These are phyloP conservation scores for Chrysochromulina parva DNA, from an alignment of 78 protist species.

Conservation along the genomic window DNA sequence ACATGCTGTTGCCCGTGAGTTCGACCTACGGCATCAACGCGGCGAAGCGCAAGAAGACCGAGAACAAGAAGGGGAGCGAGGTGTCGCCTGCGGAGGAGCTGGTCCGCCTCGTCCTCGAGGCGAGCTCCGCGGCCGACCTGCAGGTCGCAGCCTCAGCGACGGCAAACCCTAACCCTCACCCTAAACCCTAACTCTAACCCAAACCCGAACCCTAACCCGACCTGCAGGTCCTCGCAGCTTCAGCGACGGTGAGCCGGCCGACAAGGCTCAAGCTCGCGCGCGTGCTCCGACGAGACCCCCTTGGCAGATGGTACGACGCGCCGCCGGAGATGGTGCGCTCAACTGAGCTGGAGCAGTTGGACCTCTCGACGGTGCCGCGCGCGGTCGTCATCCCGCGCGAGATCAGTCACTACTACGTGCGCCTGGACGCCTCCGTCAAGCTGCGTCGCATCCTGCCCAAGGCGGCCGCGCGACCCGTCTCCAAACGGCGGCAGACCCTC, in stretches of 20 bases:
- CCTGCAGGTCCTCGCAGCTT: constrained; percentile 12
- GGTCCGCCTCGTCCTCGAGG: neutral
- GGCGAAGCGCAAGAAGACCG: no score
- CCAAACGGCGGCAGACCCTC: neutral
- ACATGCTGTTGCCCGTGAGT: neutral
- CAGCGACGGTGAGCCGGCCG: neutral
- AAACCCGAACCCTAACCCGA: no score
- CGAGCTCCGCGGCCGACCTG: neutral
- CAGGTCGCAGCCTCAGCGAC: constrained; percentile 23
- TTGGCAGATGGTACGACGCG: neutral
- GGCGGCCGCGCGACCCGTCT: neutral
- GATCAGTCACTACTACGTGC: neutral
- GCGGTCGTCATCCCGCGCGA: neutral
- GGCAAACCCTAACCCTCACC: no score
- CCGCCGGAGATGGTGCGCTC: constrained; percentile 8
- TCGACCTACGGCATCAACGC: neutral
- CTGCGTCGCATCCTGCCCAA: neutral
- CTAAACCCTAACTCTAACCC: no score
- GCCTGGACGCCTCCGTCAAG: neutral
- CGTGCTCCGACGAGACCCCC: constrained; percentile 7
- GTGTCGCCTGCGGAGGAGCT: neutral
- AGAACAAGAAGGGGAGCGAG: no score
- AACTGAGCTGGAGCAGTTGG: neutral
- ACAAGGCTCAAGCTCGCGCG: neutral
- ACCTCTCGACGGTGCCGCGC: neutral